Base-by-base conservation (phyloP, 2,329 filamentous ascomycete genomes). In the Colletotrichum agaves region DNA sequence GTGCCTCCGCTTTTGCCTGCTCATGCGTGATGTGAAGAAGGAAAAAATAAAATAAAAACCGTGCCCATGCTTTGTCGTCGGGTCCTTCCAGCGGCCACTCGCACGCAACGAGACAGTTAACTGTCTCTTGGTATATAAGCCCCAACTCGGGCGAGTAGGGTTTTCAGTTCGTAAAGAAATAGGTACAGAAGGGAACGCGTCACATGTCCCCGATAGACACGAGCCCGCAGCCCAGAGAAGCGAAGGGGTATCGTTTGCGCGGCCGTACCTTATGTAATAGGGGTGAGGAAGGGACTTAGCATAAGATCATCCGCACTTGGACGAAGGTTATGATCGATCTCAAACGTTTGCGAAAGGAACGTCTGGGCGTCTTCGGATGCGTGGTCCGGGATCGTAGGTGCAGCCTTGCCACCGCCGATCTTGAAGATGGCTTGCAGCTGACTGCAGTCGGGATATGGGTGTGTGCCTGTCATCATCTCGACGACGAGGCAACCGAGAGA, bases 371-470 rank as follows among this genome's bases (percentile, higher is more conserved):
- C 95, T 39, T 90, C 87, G 74, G 93, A 96, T 12, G 94, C 93
- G 73, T 91, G 88, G 12, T 97, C 93, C 0, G 96, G 96, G 62
- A 97, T 92, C 15, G 93, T 94, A 0, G 96, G 96, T 17, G 67
- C 67, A 49, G 93, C 90, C 78, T 93, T 92, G 72, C 91, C 90
- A 71, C 92, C 94, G 43, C 94, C 94, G 77, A 99, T 98, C 83
- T 97, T 97, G 85, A 99, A 99, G 75, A 99, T 98, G 68, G 96
- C 96, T 78, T 99, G 96, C 70, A 99, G 85, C 80, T 99, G 97
- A 68, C 93, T 97, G 83, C 94, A 97, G 81, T 97, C 95, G 0
- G 96, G 96, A 85, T 98, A 98, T 1, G 96, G 96, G 77, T 98
- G 96, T 49, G 90, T 92, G 63, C 96, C 96, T 12, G 96, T 98